These are phyloP conservation scores for Combretum micranthum DNA, from an alignment of 345 rosid species.

Conservation along the genomic window DNA sequence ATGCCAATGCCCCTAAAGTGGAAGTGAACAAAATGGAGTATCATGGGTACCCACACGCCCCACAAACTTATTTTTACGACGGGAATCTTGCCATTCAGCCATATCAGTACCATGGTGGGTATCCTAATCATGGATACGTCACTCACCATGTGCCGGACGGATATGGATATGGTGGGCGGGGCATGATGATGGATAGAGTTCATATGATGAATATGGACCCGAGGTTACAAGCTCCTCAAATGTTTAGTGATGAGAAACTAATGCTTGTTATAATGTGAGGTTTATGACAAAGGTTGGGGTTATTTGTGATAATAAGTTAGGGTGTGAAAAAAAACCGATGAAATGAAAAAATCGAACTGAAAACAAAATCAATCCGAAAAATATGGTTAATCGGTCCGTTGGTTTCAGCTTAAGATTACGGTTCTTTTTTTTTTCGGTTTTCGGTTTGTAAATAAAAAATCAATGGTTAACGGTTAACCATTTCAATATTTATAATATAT, in stretches of 20 bases:
- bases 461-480: too few relatives aligned
- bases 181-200: neutral
- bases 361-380: too few relatives aligned
- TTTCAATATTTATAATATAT: too few relatives aligned
- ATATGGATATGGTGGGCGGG: conserved; percentile 4
- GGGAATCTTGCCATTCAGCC: neutral
- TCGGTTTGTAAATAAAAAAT: too few relatives aligned
- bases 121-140: neutral
- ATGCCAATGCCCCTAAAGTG: conserved; percentile 20
- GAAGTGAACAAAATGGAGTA: conserved; percentile 50
- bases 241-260: conserved; percentile 18
- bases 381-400: too few relatives aligned
- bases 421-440: too few relatives aligned
- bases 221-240: conserved; percentile 9
- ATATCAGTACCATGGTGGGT: conserved; percentile 1
- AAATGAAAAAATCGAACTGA: too few relatives aligned
- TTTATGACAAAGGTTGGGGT: too few relatives aligned
- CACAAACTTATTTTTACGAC: conserved; percentile 14
- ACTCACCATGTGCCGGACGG: neutral
- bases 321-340: too few relatives aligned
- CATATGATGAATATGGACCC: conserved; percentile 7
- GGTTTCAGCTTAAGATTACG: too few relatives aligned
- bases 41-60: conserved; percentile 25
- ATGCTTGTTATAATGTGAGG: conserved; percentile 13
- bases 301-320: too few relatives aligned